A percentile compares a stretch with the other conserved stretches of the same genome.
These are phyloP conservation scores for Coleophoma eucalyptorum DNA, from an alignment of 2,329 filamentous ascomycete species.

Conservation along the genomic window DNA sequence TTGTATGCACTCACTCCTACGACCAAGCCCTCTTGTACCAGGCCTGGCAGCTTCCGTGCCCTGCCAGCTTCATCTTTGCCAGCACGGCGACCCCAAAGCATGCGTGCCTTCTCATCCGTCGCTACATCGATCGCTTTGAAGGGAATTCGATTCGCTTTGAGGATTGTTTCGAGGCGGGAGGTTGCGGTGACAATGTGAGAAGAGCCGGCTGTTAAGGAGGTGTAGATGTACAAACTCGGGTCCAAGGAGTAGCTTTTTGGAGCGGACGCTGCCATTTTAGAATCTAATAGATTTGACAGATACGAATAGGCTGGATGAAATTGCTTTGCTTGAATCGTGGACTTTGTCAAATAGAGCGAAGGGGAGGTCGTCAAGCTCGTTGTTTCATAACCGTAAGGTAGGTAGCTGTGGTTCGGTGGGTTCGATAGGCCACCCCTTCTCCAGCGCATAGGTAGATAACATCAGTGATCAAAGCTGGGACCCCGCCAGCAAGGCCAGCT, in stretches of 20 bases:
- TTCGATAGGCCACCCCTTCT: background rate
- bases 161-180: slow-evolving; percentile 90
- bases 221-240: slow-evolving; percentile 86
- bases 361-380: background rate
- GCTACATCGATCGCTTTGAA: slow-evolving; percentile 92
- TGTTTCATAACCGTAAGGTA: background rate
- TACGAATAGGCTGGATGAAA: no score
- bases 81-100: slow-evolving; percentile 81
- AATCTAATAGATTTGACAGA: background rate
- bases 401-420: background rate
- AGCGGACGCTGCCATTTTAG: slow-evolving; percentile 25
- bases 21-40: slow-evolving; percentile 84
- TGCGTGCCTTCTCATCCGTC: slow-evolving; percentile 82
- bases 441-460: background rate
- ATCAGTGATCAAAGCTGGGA: background rate
- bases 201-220: slow-evolving; percentile 90
- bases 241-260: slow-evolving; percentile 42
- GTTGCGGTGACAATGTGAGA: slow-evolving; percentile 96
- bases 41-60: slow-evolving; percentile 74
- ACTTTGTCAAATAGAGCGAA: background rate
- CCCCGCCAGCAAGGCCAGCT: background rate
- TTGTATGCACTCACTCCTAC: slow-evolving; percentile 66
- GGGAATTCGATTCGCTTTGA: slow-evolving; percentile 89
- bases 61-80: slow-evolving; percentile 64
- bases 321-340: background rate